Percentiles rank a stretch among this genome's conserved stretches.
phyloP scores from a whole-genome alignment of 805 yeast genomes.

The Pichia kluyveri region DNA sequence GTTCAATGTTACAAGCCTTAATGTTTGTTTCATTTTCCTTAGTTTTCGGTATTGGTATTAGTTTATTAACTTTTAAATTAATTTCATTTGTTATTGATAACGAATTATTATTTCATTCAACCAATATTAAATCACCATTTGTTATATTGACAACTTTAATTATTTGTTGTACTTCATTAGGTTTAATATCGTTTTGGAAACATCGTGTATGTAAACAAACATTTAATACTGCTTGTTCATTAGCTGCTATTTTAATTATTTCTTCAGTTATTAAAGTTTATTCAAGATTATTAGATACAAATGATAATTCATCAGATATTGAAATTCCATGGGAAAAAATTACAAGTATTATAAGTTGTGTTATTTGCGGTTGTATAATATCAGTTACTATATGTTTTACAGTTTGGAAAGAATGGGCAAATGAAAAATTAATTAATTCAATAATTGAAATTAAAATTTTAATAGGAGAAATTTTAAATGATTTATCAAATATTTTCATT shows the following conservation, averaged over 20 bases:
- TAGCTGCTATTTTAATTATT: conserved; percentile 63
- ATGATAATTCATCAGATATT: conserved; percentile 21
- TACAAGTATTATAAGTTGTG: conserved; percentile 46
- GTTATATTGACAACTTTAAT: conserved; percentile 3
- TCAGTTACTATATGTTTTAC: conserved; percentile 54
- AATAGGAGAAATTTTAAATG: conserved; percentile 41
- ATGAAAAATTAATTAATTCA: conserved; percentile 1
- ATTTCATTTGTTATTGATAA: conserved; percentile 2
- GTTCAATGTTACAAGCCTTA: conserved; percentile 71
- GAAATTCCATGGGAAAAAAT: conserved; percentile 47
- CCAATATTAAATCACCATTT: neutral
- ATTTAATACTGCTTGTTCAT: conserved; percentile 73
- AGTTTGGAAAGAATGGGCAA: conserved; percentile 31
- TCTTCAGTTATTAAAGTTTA: conserved; percentile 62
- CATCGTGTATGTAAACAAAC: conserved; percentile 57
- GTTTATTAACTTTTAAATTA: conserved; percentile 2
- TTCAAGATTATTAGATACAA: conserved; percentile 47
- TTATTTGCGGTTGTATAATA: conserved; percentile 48
- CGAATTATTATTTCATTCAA: neutral
- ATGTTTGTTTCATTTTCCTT: conserved; percentile 50
- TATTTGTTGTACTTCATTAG: conserved; percentile 46
- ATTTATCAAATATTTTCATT: conserved; percentile 32
- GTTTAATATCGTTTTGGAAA: conserved; percentile 60
- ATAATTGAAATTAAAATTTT: conserved; percentile 26
- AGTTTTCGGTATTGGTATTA: conserved; percentile 28